A percentile compares a stretch with the other conserved stretches of the same genome.
Conservation (phyloP, 352 stramenopile genomes). For the Pythium folliculosum region DNA sequence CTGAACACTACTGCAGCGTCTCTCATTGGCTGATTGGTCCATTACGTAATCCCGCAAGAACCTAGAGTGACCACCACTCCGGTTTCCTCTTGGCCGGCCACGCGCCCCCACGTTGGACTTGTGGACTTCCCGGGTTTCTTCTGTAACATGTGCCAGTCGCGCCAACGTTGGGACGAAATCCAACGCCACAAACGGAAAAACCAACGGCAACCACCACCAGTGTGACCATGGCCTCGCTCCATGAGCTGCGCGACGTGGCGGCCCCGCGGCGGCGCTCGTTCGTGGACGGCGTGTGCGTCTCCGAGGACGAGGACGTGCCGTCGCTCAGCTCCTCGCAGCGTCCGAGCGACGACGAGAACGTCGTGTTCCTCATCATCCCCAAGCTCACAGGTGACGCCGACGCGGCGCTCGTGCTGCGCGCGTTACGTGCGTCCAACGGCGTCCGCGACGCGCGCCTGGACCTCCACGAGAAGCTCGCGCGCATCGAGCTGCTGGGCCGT, state of each 20-base stretch:
- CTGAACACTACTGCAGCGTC: background rate
- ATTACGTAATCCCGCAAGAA: conserved; percentile 10
- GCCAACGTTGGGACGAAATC: background rate
- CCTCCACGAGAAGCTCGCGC: conserved; percentile 60
- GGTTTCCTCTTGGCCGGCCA: background rate
- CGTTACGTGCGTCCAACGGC: conserved; percentile 35
- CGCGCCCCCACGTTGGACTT: conserved; percentile 11
- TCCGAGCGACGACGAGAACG: conserved; percentile 49
- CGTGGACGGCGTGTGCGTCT: conserved; percentile 55
- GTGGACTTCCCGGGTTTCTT: too few relatives aligned
- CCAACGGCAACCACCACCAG: background rate
- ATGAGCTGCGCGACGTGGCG: conserved; percentile 22
- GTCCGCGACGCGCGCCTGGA: conserved; percentile 62
- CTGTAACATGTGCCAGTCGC: background rate
- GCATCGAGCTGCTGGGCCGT: conserved; percentile 54
- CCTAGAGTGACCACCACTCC: conserved; percentile 18
- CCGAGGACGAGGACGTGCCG: conserved; percentile 63
- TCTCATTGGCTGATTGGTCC: background rate
- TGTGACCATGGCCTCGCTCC: background rate
- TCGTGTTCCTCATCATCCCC: conserved; percentile 77
- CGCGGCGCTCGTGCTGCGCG: conserved; percentile 34
- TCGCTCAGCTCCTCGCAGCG: conserved; percentile 68
- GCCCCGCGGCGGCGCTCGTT: conserved; percentile 21
- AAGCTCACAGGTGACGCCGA: conserved; percentile 36
- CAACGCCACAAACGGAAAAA: background rate